These are phyloP conservation scores for Phytophthora melonis DNA, from an alignment of 352 stramenopile genomes.

Conservation along the genomic window DNA sequence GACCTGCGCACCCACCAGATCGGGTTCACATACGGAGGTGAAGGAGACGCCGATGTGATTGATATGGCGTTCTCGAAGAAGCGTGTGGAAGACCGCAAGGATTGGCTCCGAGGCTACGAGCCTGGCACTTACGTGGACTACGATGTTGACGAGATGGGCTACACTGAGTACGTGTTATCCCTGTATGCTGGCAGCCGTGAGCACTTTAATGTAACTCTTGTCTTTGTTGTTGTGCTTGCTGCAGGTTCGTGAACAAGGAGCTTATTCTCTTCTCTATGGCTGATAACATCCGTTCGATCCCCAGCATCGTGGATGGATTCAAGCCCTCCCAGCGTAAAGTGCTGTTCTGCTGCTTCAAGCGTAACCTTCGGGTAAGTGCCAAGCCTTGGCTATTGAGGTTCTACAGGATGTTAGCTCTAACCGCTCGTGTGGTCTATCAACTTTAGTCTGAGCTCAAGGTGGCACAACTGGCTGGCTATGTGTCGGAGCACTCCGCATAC, in stretches of 20 bases:
- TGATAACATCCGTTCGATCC: slow-evolving; percentile 97
- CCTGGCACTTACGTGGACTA: slow-evolving; percentile 93
- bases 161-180: slow-evolving; percentile 84
- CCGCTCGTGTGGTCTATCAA: slow-evolving; percentile 5
- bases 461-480: slow-evolving; percentile 96
- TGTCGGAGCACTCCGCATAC: slow-evolving; percentile 98
- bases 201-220: slow-evolving; percentile 1
- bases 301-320: slow-evolving; percentile 96
- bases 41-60: slow-evolving; percentile 90
- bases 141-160: slow-evolving; percentile 92
- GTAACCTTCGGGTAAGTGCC: slow-evolving; percentile 94
- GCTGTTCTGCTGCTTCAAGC: slow-evolving; percentile 98
- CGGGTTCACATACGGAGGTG: slow-evolving; percentile 93
- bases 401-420: slow-evolving; percentile 14
- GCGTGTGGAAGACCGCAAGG: slow-evolving; percentile 95
- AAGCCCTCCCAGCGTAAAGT: slow-evolving; percentile 99
- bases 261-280: slow-evolving; percentile 98
- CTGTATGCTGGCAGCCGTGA: background rate
- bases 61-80: slow-evolving; percentile 99
- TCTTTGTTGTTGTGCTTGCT: slow-evolving; percentile 4
- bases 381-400: slow-evolving; percentile 22
- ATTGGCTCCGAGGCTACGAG: slow-evolving; percentile 94
- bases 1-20: slow-evolving; percentile 95
- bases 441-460: slow-evolving; percentile 87
- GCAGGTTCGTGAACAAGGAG: slow-evolving; percentile 98